Percentiles rank a stretch among this genome's conserved stretches.
Evolutionary conservation across 352 stramenopile genomes (phyloP).

Genomic region (Pythium dissotocum): DNA sequence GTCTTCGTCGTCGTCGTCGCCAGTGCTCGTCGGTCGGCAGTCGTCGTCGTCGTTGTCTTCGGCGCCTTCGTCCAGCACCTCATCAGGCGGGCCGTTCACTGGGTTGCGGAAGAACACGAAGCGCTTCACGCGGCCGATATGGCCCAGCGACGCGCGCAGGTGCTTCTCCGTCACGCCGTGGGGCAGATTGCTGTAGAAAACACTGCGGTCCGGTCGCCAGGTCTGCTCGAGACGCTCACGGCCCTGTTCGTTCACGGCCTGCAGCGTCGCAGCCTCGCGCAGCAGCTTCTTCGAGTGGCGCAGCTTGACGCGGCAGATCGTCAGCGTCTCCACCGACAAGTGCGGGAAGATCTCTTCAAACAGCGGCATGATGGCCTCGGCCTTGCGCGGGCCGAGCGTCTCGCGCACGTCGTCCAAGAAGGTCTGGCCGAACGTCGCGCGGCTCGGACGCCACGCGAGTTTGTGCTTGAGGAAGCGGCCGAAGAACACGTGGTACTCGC

Average conservation of each 20-base stretch:
- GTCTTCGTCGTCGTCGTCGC: not conserved
- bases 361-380: conserved; percentile 73
- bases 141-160: conserved; percentile 57
- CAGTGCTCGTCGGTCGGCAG: conserved; percentile 3
- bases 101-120: conserved; percentile 74
- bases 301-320: conserved; percentile 80
- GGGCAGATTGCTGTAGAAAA: conserved; percentile 84
- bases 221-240: conserved; percentile 34
- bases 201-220: conserved; percentile 58
- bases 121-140: conserved; percentile 67
- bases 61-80: conserved; percentile 28
- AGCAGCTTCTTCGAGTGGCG: conserved; percentile 71
- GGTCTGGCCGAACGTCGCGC: conserved; percentile 72
- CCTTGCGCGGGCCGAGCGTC: conserved; percentile 55
- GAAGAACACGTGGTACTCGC: conserved; percentile 88
- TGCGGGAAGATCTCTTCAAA: conserved; percentile 78
- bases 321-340: conserved; percentile 83
- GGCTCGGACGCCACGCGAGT: conserved; percentile 80
- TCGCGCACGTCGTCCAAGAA: conserved; percentile 78
- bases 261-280: conserved; percentile 46
- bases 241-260: conserved; percentile 46
- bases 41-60: conserved; percentile 29
- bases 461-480: conserved; percentile 88
- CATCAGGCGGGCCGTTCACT: conserved; percentile 54
- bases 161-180: conserved; percentile 66